Percentiles rank a stretch among this genome's conserved stretches.
Conservation (phyloP, 2,329 filamentous ascomycete species). For the Curvularia sp. region DNA sequence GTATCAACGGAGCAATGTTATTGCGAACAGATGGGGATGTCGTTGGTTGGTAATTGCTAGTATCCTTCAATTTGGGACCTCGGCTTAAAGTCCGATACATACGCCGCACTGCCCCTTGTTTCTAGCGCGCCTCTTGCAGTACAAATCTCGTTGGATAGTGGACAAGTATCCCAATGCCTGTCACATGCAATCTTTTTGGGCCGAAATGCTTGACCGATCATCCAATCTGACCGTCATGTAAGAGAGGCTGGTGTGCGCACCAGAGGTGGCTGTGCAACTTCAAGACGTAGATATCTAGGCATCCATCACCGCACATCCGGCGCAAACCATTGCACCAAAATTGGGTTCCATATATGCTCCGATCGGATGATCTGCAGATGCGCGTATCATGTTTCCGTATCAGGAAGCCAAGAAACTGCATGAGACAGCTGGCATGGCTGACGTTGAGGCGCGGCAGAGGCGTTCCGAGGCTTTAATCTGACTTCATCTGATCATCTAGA, state of each 20-base stretch:
- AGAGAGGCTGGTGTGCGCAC: background rate
- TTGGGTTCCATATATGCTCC: background rate
- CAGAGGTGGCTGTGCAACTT: background rate
- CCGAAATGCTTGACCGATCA: background rate
- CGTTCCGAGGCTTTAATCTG: conserved; percentile 6
- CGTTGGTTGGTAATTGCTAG: conserved; percentile 1
- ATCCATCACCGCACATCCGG: background rate
- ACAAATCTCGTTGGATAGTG: background rate
- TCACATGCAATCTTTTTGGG: background rate
- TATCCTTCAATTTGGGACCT: background rate
- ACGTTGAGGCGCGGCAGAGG: background rate
- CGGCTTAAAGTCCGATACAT: background rate
- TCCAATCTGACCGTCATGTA: background rate
- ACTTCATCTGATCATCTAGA: conserved; percentile 1
- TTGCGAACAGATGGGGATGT: background rate
- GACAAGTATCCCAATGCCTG: background rate
- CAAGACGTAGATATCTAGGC: background rate
- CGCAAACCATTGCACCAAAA: background rate
- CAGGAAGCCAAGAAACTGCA: background rate
- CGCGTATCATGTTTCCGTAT: background rate
- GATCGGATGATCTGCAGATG: background rate
- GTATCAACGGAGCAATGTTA: background rate
- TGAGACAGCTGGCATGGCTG: background rate
- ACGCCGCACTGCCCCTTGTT: background rate
- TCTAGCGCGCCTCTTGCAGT: background rate